phyloP scores from a whole-genome alignment of 805 yeast species.

The Candida lessepsii region DNA sequence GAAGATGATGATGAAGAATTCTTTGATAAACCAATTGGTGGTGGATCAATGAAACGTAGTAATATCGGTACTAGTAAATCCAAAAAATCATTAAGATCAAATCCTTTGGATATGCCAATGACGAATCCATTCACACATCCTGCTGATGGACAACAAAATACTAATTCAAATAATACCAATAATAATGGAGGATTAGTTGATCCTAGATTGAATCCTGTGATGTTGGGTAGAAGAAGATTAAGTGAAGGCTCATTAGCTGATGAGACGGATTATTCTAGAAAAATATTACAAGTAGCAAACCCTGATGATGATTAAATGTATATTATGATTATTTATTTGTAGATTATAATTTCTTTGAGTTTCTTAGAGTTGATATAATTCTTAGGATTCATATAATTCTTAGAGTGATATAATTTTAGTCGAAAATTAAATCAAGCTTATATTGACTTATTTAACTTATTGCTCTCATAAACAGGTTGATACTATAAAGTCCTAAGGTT shows the following conservation, averaged over 20 bases:
- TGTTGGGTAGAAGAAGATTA: conserved; percentile 80
- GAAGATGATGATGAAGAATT: conserved; percentile 40
- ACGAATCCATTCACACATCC: conserved; percentile 65
- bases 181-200: conserved; percentile 34
- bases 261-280: conserved; percentile 77
- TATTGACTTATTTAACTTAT: no score
- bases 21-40: conserved; percentile 27
- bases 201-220: conserved; percentile 69
- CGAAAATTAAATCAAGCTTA: no score
- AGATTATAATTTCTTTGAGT: no score
- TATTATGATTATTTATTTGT: not conserved
- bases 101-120: conserved; percentile 39
- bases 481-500: no score
- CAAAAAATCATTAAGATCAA: conserved; percentile 20
- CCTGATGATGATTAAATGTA: conserved; percentile 60
- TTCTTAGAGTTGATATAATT: no score
- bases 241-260: conserved; percentile 87
- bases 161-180: conserved; percentile 7
- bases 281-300: conserved; percentile 82
- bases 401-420: no score
- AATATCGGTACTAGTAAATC: conserved; percentile 15
- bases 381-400: no score
- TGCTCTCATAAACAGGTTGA: no score
- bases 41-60: conserved; percentile 16
- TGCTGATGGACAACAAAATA: conserved; percentile 48